Evolutionary conservation across 306 rosid species (phyloP).

Genomic region (Ceratonia siliqua): DNA sequence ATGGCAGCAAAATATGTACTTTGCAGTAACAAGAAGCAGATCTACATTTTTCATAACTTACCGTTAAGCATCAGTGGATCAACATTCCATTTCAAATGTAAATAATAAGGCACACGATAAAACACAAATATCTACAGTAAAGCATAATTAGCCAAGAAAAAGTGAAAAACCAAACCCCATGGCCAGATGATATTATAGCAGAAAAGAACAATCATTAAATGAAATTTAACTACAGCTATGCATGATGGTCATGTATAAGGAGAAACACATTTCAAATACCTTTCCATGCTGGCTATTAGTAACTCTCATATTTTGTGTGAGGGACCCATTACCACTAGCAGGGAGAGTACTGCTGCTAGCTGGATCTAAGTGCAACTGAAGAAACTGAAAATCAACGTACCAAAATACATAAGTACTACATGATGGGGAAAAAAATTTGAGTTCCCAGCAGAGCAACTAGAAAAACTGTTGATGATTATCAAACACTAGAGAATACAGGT

Average conservation of each 20-base stretch:
- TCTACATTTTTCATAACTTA: background rate
- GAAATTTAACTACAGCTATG: background rate
- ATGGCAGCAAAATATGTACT: background rate
- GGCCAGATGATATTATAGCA: background rate
- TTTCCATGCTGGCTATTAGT: conserved; percentile 82
- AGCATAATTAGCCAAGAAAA: background rate
- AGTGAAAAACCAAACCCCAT: background rate
- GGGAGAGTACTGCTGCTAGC: conserved; percentile 73
- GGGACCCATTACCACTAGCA: conserved; percentile 59
- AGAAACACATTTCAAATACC: conserved; percentile 45
- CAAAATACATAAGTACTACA: conserved; percentile 31
- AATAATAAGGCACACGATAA: background rate
- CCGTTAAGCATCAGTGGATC: background rate
- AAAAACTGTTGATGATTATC: background rate
- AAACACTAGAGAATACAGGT: background rate
- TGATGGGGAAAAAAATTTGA: conserved; percentile 15
- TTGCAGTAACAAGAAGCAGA: background rate
- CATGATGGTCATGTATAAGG: background rate
- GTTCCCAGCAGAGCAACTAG: conserved; percentile 2
- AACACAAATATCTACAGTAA: background rate
- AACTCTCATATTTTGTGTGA: conserved; percentile 64
- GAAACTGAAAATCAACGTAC: conserved; percentile 61
- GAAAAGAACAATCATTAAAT: background rate
- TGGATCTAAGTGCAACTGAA: conserved; percentile 82
- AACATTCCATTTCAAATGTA: background rate